A percentile compares a stretch with the other conserved stretches of the same genome.
Conservation (phyloP, 441 rosid genomes). For the Arabidopsis hybrid region DNA sequence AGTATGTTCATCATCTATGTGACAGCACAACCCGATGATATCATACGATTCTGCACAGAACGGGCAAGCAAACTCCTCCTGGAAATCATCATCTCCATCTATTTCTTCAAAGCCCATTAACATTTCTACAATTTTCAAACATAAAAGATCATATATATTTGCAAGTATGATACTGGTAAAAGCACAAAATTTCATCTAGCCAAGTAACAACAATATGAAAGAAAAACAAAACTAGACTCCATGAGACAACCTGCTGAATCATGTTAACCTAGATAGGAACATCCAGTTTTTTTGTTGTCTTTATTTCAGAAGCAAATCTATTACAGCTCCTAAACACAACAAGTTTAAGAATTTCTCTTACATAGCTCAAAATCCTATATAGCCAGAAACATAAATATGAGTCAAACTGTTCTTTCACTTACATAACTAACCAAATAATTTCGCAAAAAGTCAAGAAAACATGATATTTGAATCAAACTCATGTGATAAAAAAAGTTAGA, state of each 20-base stretch:
- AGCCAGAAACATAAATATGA: background rate
- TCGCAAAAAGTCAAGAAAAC: background rate
- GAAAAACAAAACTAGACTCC: background rate
- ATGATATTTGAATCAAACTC: background rate
- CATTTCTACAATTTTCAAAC: conserved; percentile 62
- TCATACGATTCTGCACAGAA: conserved; percentile 91
- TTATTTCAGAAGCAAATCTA: background rate
- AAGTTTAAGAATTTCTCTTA: conserved; percentile 4
- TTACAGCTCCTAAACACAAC: conserved; percentile 17
- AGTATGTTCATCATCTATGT: conserved; percentile 92
- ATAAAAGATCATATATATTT: background rate
- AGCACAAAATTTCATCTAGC: background rate
- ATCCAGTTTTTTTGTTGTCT: too few species aligned
- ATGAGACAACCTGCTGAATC: background rate
- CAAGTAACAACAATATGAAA: conserved; percentile 4
- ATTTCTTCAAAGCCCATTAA: conserved; percentile 90
- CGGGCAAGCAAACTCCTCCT: conserved; percentile 97
- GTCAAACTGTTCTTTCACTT: background rate
- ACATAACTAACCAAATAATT: background rate
- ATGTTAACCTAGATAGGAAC: background rate
- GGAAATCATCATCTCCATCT: conserved; percentile 87
- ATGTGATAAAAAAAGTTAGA: background rate
- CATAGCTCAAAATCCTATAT: background rate
- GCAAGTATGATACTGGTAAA: background rate
- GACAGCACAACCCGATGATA: conserved; percentile 93